Evolutionary conservation across 345 rosid genomes (phyloP), one percentile per base, ranked within the genome.

Genomic region (Citrus medica): DNA sequence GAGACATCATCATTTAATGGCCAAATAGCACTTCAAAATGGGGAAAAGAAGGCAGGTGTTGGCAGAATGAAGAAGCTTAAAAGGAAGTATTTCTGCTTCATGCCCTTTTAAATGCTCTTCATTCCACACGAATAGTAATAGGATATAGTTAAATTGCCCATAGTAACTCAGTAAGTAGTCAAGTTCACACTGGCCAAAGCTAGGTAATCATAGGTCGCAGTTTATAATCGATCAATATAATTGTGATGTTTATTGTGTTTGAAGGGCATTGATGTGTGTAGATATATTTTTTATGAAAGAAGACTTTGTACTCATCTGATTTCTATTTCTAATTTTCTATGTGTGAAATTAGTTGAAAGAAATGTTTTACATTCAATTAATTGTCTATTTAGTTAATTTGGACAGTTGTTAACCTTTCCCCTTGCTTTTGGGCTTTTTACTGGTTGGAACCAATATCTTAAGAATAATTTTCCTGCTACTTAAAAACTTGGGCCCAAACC

Each of bases 31-130:
- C 48, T 53, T 19, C 42, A 37, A 3, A 79, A 71, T 38, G 80
- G 60, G 66, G 75, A 74, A 66, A 82, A 63, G 76, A 79, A 84
- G 80, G 58, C 79, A 16, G 40, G 61, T 25, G 60, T 27, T 19
- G 55, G 83, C 42, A 78, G 78, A 73, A 78, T 7, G 74, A 85
- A 80, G 79, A 80, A 65, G 61, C 78, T 63, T 3, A 78, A 74
- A 82, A 82, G 79, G 83, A 84, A 89, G 83, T 84, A 83, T 62
- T 53, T 72, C 33, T 84, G 93, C 81, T 84, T 85, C 78, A 64
- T 85, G 78, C 86, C 89, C 24, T 84, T 85, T 67, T 71, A 80
- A 77, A 71, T 80, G 48, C 60, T 78, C 59, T 64, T 62, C 51
- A 67, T 28, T 28, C 77, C 69, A 83, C 69, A 35, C 27, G 6